These are phyloP conservation scores for Blumeria graminis DNA, from an alignment of 2,329 filamentous ascomycete genomes.

Conservation along the genomic window DNA sequence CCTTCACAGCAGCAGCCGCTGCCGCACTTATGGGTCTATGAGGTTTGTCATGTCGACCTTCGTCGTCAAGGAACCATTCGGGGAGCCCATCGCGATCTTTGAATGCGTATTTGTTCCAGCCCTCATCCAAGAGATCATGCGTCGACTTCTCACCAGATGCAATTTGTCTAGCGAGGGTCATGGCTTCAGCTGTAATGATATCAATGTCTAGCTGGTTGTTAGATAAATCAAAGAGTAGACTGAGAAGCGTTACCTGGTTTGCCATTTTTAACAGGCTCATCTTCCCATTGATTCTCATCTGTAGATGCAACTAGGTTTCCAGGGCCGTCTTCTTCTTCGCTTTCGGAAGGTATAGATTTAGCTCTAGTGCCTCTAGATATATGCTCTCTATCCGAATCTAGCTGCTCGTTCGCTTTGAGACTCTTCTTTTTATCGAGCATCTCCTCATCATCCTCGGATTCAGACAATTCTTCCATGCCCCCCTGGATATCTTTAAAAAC, in stretches of 20 bases:
- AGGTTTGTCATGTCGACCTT: constrained; percentile 55
- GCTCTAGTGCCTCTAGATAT: not conserved
- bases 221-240: constrained; percentile 2
- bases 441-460: constrained; percentile 19
- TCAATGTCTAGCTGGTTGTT: constrained; percentile 46
- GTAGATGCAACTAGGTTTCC: constrained; percentile 32
- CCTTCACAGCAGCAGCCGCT: constrained; percentile 75
- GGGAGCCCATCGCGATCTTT: constrained; percentile 79
- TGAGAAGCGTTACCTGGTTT: constrained; percentile 25
- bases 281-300: constrained; percentile 39
- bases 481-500: constrained; percentile 70
- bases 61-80: constrained; percentile 96
- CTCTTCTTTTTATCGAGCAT: constrained; percentile 5
- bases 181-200: constrained; percentile 97
- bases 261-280: constrained; percentile 37
- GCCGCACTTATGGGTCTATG: constrained; percentile 82
- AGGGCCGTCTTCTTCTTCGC: constrained; percentile 26
- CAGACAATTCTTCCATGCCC: constrained; percentile 30
- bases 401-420: too few species aligned
- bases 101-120: constrained; percentile 81
- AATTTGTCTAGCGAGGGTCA: constrained; percentile 85
- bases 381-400: too few species aligned
- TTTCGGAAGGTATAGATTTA: constrained; percentile 6
- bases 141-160: constrained; percentile 65
- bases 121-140: constrained; percentile 64